These are phyloP conservation scores for Dactylellina sp. DNA, from an alignment of 2,329 filamentous ascomycete genomes.

Conservation along the genomic window DNA sequence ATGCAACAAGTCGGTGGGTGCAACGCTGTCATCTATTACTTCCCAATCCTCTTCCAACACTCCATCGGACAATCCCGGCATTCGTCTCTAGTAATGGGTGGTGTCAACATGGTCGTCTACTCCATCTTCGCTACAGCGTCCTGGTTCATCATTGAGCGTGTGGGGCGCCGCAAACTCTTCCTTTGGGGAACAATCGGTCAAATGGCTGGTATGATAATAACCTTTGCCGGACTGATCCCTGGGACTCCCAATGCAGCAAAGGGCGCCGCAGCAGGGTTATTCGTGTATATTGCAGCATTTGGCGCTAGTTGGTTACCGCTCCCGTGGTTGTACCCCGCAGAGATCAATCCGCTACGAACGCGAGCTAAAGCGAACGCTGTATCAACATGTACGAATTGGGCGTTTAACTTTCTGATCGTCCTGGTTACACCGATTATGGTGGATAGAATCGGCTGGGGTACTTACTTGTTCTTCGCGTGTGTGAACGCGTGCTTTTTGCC, in stretches of 20 bases:
- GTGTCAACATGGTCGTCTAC: conserved; percentile 71
- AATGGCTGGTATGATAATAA: conserved; percentile 74
- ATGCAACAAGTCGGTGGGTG: conserved; percentile 74
- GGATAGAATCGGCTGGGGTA: conserved; percentile 61
- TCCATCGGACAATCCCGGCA: conserved; percentile 65
- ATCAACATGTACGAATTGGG: conserved; percentile 69
- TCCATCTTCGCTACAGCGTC: conserved; percentile 70
- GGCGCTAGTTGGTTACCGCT: conserved; percentile 75
- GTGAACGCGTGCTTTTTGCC: conserved; percentile 64
- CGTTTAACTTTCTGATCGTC: conserved; percentile 61
- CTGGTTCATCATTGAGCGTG: conserved; percentile 74
- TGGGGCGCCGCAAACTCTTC: conserved; percentile 78
- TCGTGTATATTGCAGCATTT: conserved; percentile 77
- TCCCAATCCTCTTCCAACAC: conserved; percentile 61
- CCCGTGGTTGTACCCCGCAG: conserved; percentile 73
- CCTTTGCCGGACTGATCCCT: conserved; percentile 66
- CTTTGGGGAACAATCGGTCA: conserved; percentile 75
- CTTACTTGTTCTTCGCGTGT: conserved; percentile 64
- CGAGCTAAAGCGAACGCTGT: conserved; percentile 73
- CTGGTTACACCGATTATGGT: conserved; percentile 61
- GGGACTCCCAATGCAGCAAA: conserved; percentile 60
- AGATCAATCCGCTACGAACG: conserved; percentile 69
- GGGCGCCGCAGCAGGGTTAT: conserved; percentile 72
- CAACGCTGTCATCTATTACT: conserved; percentile 64
- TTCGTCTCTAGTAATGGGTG: conserved; percentile 66